These are phyloP conservation scores for Aspergillus versicolor DNA, from an alignment of 2,329 filamentous ascomycete genomes.

Conservation along the genomic window DNA sequence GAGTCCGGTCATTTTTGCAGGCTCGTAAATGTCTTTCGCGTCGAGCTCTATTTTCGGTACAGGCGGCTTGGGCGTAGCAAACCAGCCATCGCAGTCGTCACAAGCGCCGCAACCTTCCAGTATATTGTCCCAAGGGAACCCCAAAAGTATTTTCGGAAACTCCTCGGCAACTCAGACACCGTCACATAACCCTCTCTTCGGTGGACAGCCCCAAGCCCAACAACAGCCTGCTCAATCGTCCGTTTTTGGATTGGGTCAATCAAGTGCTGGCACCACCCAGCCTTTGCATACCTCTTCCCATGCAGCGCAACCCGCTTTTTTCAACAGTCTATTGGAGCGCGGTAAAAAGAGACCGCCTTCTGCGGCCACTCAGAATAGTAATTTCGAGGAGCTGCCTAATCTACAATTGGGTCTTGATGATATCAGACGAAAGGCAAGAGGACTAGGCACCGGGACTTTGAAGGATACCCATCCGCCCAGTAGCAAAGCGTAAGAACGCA, in stretches of 20 bases:
- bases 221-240: conserved; percentile 29
- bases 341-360: conserved; percentile 68
- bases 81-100: conserved; percentile 15
- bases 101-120: conserved; percentile 15
- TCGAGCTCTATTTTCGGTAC: conserved; percentile 32
- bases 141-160: conserved; percentile 28
- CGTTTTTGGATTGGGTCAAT: conserved; percentile 28
- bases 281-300: conserved; percentile 29
- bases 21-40: conserved; percentile 19
- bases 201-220: conserved; percentile 24
- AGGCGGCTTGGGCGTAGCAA: conserved; percentile 24
- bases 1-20: background rate
- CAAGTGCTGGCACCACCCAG: conserved; percentile 22
- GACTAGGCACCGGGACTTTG: conserved; percentile 66
- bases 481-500: conserved; percentile 53
- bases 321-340: conserved; percentile 63
- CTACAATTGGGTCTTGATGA: conserved; percentile 90
- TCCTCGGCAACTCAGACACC: conserved; percentile 22
- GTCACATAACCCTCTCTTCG: conserved; percentile 27
- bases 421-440: conserved; percentile 73
- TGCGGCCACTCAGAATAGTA: conserved; percentile 55
- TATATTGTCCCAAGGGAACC: conserved; percentile 29
- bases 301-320: conserved; percentile 57
- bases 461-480: conserved; percentile 43
- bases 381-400: conserved; percentile 76